phyloP scores from a whole-genome alignment of 2,329 filamentous ascomycete species.

The Fusarium piperis region DNA sequence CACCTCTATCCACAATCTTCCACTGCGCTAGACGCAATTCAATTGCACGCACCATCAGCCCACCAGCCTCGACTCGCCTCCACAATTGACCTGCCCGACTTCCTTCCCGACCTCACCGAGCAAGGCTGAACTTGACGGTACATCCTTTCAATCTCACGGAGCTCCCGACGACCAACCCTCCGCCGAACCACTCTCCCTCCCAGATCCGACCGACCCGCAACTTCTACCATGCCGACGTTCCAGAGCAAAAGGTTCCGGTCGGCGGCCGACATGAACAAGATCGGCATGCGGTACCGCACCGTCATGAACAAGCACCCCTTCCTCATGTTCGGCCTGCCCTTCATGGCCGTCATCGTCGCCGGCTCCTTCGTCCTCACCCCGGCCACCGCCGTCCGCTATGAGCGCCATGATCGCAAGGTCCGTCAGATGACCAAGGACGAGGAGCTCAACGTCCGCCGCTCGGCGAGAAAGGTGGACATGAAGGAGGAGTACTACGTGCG shows the following conservation, averaged over 20 bases:
- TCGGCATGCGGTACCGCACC: conserved; percentile 81
- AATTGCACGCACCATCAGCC: not conserved
- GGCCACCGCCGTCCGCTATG: conserved; percentile 92
- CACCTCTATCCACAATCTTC: not conserved
- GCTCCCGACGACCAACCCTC: conserved; percentile 5
- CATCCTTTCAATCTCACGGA: conserved; percentile 8
- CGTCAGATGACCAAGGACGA: conserved; percentile 87
- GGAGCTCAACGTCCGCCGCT: conserved; percentile 81
- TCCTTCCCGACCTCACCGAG: conserved; percentile 2
- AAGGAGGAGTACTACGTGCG: conserved; percentile 88
- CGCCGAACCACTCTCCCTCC: not conserved
- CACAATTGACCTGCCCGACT: conserved; percentile 9
- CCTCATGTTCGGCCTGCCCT: conserved; percentile 91
- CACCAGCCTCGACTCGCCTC: conserved; percentile 1
- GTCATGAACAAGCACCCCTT: conserved; percentile 84
- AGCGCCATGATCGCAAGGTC: conserved; percentile 90
- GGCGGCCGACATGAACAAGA: conserved; percentile 70
- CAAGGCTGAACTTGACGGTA: not conserved
- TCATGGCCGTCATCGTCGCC: conserved; percentile 87
- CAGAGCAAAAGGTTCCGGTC: conserved; percentile 76
- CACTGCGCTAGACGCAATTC: not conserved
- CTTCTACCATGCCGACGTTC: conserved; percentile 62
- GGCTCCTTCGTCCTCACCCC: conserved; percentile 95
- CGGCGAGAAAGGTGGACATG: conserved; percentile 77
- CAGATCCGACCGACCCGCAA: conserved; percentile 3